These are phyloP conservation scores for Phytophthora aleatoria DNA, from an alignment of 352 stramenopile species.

Conservation along the genomic window DNA sequence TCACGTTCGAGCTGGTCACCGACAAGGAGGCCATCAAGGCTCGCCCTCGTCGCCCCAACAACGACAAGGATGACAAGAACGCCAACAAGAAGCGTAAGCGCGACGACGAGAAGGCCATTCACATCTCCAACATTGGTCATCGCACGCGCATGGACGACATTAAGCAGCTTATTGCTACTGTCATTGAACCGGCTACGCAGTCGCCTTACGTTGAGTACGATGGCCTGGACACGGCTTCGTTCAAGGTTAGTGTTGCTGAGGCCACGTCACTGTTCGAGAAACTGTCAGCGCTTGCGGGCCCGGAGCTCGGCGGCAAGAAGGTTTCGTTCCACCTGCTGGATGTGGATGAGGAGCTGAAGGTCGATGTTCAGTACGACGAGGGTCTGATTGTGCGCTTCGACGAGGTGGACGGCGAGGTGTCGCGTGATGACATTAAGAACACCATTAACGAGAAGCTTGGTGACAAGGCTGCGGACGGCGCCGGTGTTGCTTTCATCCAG, in stretches of 20 bases:
- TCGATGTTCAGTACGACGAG: conserved; percentile 84
- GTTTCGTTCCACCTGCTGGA: conserved; percentile 79
- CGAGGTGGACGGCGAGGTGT: conserved; percentile 77
- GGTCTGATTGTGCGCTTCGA: conserved; percentile 88
- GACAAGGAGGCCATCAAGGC: conserved; percentile 73
- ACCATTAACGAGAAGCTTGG: conserved; percentile 84
- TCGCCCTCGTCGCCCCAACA: conserved; percentile 58
- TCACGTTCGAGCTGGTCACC: conserved; percentile 80
- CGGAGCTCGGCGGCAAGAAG: conserved; percentile 77
- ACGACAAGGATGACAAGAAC: conserved; percentile 47
- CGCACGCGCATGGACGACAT: conserved; percentile 81
- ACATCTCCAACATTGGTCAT: conserved; percentile 82
- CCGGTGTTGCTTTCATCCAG: conserved; percentile 84
- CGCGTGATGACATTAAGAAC: conserved; percentile 88
- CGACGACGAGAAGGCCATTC: conserved; percentile 74
- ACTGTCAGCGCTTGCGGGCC: conserved; percentile 57
- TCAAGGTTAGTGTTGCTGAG: conserved; percentile 54
- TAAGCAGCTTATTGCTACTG: conserved; percentile 76
- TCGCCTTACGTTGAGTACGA: conserved; percentile 85
- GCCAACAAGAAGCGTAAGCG: conserved; percentile 79
- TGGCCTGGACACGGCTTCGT: conserved; percentile 75
- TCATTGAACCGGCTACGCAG: conserved; percentile 49
- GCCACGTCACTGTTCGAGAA: conserved; percentile 77
- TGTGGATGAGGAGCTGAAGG: conserved; percentile 66
- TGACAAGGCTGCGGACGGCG: conserved; percentile 61